A percentile compares a stretch with the other conserved stretches of the same genome.
phyloP scores from a whole-genome alignment of 768 basidiomycete species.

The Russula ochroleuca region DNA sequence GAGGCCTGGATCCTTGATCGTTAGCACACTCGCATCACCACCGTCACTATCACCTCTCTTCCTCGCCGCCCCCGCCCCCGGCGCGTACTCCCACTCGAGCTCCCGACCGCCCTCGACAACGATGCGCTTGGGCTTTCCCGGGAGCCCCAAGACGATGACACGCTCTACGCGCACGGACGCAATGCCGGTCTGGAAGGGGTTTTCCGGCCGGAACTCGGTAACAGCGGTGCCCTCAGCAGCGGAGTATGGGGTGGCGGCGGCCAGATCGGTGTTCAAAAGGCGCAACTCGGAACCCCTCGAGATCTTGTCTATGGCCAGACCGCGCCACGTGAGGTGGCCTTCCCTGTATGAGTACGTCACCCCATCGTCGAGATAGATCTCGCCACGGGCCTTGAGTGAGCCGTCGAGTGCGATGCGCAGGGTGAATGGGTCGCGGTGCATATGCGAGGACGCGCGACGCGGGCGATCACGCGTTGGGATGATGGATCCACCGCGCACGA shows the following conservation, averaged over 20 bases:
- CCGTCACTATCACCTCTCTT: slow-evolving; percentile 56
- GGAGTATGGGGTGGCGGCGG: slow-evolving; percentile 38
- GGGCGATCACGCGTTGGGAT: slow-evolving; percentile 83
- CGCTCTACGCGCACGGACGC: slow-evolving; percentile 74
- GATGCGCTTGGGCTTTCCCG: slow-evolving; percentile 56
- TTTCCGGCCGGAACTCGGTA: slow-evolving; percentile 48
- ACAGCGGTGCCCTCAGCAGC: slow-evolving; percentile 53
- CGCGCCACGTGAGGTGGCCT: slow-evolving; percentile 83
- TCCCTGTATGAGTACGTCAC: slow-evolving; percentile 68
- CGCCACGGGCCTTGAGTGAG: slow-evolving; percentile 58
- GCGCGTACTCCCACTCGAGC: slow-evolving; percentile 64
- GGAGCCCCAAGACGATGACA: slow-evolving; percentile 73
- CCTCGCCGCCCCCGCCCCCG: slow-evolving; percentile 50
- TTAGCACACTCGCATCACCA: slow-evolving; percentile 61
- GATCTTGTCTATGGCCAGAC: slow-evolving; percentile 55
- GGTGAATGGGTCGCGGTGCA: slow-evolving; percentile 92
- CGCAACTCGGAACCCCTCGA: slow-evolving; percentile 46
- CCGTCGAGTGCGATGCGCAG: slow-evolving; percentile 76
- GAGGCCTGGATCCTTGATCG: slow-evolving; percentile 71
- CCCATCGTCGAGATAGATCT: slow-evolving; percentile 95
- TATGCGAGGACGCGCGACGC: slow-evolving; percentile 76
- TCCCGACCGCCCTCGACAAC: slow-evolving; percentile 46
- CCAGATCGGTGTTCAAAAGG: slow-evolving; percentile 52
- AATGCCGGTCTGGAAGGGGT: slow-evolving; percentile 66
- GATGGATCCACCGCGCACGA: slow-evolving; percentile 89